phyloP scores from a whole-genome alignment of 257 asterid genomes.

The Avicennia marina region DNA sequence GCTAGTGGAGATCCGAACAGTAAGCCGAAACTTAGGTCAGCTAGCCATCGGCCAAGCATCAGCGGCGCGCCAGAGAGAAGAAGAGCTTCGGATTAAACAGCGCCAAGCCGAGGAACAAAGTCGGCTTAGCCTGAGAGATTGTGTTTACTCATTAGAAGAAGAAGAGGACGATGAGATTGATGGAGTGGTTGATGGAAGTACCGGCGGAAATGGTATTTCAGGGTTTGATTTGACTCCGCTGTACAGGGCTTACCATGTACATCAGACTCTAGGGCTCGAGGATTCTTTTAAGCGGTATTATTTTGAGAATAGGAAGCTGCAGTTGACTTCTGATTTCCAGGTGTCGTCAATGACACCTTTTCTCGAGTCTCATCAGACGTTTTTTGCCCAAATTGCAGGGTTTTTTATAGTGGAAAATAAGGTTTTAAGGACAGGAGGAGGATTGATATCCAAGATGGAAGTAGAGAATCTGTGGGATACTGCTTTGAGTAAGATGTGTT shows the following conservation, averaged over 20 bases:
- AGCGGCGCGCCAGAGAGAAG: slow-evolving; percentile 91
- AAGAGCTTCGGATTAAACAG: slow-evolving; percentile 83
- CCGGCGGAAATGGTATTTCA: slow-evolving; percentile 40
- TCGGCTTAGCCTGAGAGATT: slow-evolving; percentile 74
- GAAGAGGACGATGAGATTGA: slow-evolving; percentile 63
- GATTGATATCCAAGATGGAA: slow-evolving; percentile 73
- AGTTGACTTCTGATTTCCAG: slow-evolving; percentile 92
- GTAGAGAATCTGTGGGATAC: slow-evolving; percentile 98
- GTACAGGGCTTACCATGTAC: slow-evolving; percentile 78
- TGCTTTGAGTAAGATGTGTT: slow-evolving; percentile 92
- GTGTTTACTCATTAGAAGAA: slow-evolving; percentile 80
- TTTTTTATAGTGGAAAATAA: slow-evolving; percentile 92
- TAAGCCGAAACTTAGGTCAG: slow-evolving; percentile 84
- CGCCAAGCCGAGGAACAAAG: slow-evolving; percentile 97
- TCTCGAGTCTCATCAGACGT: slow-evolving; percentile 87
- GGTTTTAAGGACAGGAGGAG: slow-evolving; percentile 89
- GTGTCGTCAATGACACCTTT: slow-evolving; percentile 96
- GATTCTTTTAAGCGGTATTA: slow-evolving; percentile 78
- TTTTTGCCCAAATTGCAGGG: slow-evolving; percentile 96
- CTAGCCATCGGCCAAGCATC: slow-evolving; percentile 96
- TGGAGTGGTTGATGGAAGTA: slow-evolving; percentile 36
- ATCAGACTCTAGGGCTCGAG: slow-evolving; percentile 82
- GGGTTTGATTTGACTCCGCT: slow-evolving; percentile 90
- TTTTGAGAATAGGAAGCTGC: slow-evolving; percentile 91
- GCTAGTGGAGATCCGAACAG: slow-evolving; percentile 87